Percentiles rank a stretch among this genome's conserved stretches.
phyloP scores from a whole-genome alignment of 2,329 filamentous ascomycete species.

The Blumeria hordei region DNA sequence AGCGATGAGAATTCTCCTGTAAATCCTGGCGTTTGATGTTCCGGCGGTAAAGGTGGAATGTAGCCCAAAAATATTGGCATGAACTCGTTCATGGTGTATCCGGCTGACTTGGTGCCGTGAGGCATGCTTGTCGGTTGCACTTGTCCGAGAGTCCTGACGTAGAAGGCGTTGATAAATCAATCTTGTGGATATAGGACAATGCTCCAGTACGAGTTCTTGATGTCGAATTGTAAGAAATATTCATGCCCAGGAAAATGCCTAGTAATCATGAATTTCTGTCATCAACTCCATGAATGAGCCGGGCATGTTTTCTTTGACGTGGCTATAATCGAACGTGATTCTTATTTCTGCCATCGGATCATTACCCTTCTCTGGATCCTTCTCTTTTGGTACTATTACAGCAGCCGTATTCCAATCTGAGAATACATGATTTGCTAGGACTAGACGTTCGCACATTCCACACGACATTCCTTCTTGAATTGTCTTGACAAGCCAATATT shows the following conservation, averaged over 20 bases:
- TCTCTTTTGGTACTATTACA: background rate
- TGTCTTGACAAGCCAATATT: background rate
- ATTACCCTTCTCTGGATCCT: background rate
- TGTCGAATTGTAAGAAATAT: background rate
- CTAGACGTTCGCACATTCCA: background rate
- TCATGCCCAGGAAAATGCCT: background rate
- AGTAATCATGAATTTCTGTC: slow-evolving; percentile 1
- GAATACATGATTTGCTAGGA: background rate
- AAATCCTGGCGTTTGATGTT: too few relatives aligned
- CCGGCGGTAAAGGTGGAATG: too few relatives aligned
- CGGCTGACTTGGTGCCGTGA: too few relatives aligned
- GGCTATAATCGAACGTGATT: background rate
- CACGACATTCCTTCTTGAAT: background rate
- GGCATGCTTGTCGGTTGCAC: background rate
- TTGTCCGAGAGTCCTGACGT: background rate
- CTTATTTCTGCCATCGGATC: background rate
- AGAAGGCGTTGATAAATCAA: background rate
- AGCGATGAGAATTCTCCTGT: too few relatives aligned
- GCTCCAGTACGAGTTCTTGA: background rate
- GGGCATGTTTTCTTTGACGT: slow-evolving; percentile 2
- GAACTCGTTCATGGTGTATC: too few relatives aligned
- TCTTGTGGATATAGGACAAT: background rate
- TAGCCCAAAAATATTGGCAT: too few relatives aligned
- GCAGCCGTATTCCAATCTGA: background rate
- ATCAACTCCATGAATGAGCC: background rate